Percentiles rank a stretch among this genome's conserved stretches.
Conservation (phyloP, 768 basidiomycete species). For the Trametopsis cervina region DNA sequence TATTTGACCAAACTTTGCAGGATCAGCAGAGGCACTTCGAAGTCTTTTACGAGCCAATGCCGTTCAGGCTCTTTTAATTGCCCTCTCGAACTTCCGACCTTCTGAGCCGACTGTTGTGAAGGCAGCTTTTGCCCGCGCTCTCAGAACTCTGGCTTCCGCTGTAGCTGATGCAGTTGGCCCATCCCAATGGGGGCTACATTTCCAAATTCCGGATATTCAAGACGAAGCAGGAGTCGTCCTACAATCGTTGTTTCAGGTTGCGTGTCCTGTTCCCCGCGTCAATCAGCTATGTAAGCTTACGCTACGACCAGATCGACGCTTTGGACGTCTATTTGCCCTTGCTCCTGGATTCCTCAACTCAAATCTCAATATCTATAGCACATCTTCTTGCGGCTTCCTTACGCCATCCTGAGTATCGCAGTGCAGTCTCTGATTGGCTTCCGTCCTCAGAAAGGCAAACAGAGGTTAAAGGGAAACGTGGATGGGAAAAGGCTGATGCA, state of each 20-base stretch:
- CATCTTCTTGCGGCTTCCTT: conserved; percentile 51
- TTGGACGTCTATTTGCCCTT: conserved; percentile 66
- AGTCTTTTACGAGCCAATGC: conserved; percentile 53
- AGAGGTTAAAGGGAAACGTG: conserved; percentile 52
- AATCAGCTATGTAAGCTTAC: no score
- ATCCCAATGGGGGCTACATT: conserved; percentile 57
- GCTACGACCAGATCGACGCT: conserved; percentile 55
- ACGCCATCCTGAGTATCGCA: conserved; percentile 42
- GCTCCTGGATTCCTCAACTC: conserved; percentile 36
- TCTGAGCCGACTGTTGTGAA: conserved; percentile 35
- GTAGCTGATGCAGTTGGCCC: conserved; percentile 67
- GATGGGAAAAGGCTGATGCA: conserved; percentile 64
- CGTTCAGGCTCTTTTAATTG: conserved; percentile 52
- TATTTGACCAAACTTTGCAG: no score
- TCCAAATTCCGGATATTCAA: conserved; percentile 33
- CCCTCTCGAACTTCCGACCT: conserved; percentile 43
- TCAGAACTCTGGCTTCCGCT: conserved; percentile 51
- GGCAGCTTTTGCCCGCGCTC: conserved; percentile 54
- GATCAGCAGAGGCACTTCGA: conserved; percentile 54
- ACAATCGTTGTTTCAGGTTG: conserved; percentile 54
- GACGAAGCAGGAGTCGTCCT: conserved; percentile 51
- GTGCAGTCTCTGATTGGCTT: conserved; percentile 52
- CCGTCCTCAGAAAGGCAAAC: conserved; percentile 48
- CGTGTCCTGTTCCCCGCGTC: neutral
- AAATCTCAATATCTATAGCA: conserved; percentile 43